Conservation (phyloP, 2,329 filamentous ascomycete species). For the Lithohypha guttulata region DNA sequence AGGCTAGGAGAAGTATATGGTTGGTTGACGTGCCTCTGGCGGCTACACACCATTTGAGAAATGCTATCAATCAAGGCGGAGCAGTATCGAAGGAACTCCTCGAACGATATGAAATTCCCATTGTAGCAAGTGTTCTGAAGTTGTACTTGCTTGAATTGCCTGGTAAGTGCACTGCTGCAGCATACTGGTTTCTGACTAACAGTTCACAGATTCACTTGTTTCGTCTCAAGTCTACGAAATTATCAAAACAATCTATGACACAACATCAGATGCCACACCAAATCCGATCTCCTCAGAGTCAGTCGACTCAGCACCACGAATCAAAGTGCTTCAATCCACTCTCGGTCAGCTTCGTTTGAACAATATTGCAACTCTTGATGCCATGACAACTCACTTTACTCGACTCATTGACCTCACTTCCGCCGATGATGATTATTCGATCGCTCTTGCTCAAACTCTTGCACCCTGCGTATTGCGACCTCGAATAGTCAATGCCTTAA, state of each 20-base stretch:
- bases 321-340: conserved; percentile 89
- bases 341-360: conserved; percentile 87
- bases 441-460: conserved; percentile 60
- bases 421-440: conserved; percentile 76
- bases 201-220: conserved; percentile 74
- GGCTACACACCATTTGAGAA: conserved; percentile 74
- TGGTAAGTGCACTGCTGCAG: conserved; percentile 46
- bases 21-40: conserved; percentile 79
- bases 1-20: conserved; percentile 86
- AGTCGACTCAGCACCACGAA: conserved; percentile 38
- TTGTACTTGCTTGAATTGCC: conserved; percentile 91
- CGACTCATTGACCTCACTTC: conserved; percentile 93
- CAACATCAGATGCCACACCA: conserved; percentile 66
- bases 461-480: conserved; percentile 83
- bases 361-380: conserved; percentile 97
- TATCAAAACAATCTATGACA: conserved; percentile 90
- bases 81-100: conserved; percentile 64
- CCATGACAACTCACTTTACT: conserved; percentile 96
- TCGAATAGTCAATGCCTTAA: conserved; percentile 75
- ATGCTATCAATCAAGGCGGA: conserved; percentile 78
- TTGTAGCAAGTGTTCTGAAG: conserved; percentile 84
- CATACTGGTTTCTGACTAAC: conserved; percentile 3
- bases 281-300: conserved; percentile 38
- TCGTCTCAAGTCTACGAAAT: conserved; percentile 98
- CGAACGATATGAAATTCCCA: conserved; percentile 83